These are phyloP conservation scores for Dothidotthia symphoricarpi DNA, from an alignment of 2,329 filamentous ascomycete genomes.

Conservation along the genomic window DNA sequence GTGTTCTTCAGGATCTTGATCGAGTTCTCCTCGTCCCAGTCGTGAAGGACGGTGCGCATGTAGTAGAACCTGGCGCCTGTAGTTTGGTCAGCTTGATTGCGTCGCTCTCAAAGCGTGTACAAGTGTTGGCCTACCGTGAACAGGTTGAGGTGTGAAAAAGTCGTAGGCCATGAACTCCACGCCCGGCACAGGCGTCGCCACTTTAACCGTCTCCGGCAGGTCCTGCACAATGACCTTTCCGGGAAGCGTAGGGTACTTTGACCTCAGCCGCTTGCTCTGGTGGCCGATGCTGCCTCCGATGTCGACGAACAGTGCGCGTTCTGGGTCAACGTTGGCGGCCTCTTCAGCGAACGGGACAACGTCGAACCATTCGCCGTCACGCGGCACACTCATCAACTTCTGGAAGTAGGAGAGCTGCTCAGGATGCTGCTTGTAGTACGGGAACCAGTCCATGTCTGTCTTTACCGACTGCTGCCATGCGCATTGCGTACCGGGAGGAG, in stretches of 20 bases:
- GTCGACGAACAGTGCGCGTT: constrained; percentile 29
- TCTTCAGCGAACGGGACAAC: constrained; percentile 14
- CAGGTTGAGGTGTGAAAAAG: constrained; percentile 34
- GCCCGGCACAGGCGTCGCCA: constrained; percentile 14
- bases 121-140: no score
- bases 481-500: no score
- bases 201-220: constrained; percentile 21
- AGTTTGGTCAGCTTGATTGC: no score
- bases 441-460: no score
- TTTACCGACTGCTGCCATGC: no score
- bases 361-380: no score
- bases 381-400: no score
- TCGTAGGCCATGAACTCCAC: constrained; percentile 34
- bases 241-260: constrained; percentile 9
- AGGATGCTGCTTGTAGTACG: no score
- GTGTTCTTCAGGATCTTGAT: constrained; percentile 29
- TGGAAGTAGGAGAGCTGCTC: no score
- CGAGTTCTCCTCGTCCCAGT: constrained; percentile 32
- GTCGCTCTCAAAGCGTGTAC: no score
- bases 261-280: constrained; percentile 22
- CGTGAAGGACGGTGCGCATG: constrained; percentile 34
- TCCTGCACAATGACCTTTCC: constrained; percentile 31
- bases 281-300: constrained; percentile 37
- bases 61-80: constrained; percentile 36
- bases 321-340: constrained; percentile 14